Base-by-base conservation (phyloP, 495 filamentous ascomycete genomes). In the Mytilinidion resinicola region DNA sequence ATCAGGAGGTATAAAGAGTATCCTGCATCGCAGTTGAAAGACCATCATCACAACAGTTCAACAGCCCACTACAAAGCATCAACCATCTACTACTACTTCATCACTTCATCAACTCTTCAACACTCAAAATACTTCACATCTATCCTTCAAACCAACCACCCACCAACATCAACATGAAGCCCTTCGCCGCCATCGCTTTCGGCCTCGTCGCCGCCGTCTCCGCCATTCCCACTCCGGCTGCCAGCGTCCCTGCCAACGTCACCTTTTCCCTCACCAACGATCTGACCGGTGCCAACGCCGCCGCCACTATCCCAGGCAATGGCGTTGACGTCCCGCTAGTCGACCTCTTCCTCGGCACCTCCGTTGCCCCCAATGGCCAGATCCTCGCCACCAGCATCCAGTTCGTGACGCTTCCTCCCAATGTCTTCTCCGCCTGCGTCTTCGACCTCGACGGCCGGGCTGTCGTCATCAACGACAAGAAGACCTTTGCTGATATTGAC, bases 151-250 rank as follows among this genome's bases (percentile, higher is more conserved):
- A 30, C 25, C 25, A 30, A 30, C 25, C 25, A 30, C 2, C 25
- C 25, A 30, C 25, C 25, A 30, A 30, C 4, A 47, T 37, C 56
- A 53, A 46, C 20, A 59, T 59, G 56, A 59, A 59, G 56, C 7
- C 37, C 38, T 25, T 39, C 25, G 43, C 41, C 38, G 39, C 48
- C 37, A 17, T 46, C 39, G 47, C 38, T 33, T 25, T 36, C 39
- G 10, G 33, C 21, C 56, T 59, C 47, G 35, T 59, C 47, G 20
- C 48, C 36, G n/a, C 56, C 17, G 20, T 51, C 38, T 30, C 25
- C 25, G 25, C 25, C 25, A 30, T 30, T 6, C 25, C 25, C 25
- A 53, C 33, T 33, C 19, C 38, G 4, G 56, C 56, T 1, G 9
- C 50, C 9, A 17, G 17, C 39, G 21, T 14, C 8, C 19, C 10